Base-by-base conservation (phyloP, 345 rosid genomes). In the Arabis hirsuta region DNA sequence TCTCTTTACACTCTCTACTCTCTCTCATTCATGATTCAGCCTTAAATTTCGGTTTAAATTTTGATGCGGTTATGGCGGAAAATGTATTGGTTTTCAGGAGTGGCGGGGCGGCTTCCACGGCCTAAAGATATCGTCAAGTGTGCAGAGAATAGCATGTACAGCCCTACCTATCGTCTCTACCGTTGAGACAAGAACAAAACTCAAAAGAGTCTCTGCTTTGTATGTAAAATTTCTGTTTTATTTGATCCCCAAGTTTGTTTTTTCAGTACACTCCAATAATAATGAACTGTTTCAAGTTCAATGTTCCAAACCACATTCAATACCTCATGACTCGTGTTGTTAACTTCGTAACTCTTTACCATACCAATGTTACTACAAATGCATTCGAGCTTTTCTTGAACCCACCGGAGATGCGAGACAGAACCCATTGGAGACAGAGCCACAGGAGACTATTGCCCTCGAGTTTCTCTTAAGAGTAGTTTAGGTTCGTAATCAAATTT, bases 121-220 rank as follows among this genome's bases (percentile, higher is more conserved):
- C 99, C 99, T 0, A 85, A 79, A 52, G 90, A 95, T 70, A 87
- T 90, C 56, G 74, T 88, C 76, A 82, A 86, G 79, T 73, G 82
- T 72, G 98, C 98, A 0, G 92, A 95, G 84, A 87, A 88, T 78
- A 90, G 94, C 78, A 91, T 91, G 99, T 91, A 91, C 86, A 85
- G 85, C 76, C 99, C 99, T 12, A 55, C 83, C 6, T 95, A 95
- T 55, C 78, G 89, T 66, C 81, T 65, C 75, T 87, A 89, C 70
- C 82, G 96, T 57, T 89, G 82, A 86, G 80, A 42, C 51, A 54
- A 39, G 29, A 55, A 66, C 61, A 29, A 20, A 63, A 29, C 58
- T 54, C 41, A 34, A 32, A 20, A 7, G 45, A 39, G 31, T 19
- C 19, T 61, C 19, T 61, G 38, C 47, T 31, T 51, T 58, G 31